These are phyloP conservation scores for Actinomortierella ambigua DNA, from an alignment of 371 early-diverging fungal species.

Conservation along the genomic window DNA sequence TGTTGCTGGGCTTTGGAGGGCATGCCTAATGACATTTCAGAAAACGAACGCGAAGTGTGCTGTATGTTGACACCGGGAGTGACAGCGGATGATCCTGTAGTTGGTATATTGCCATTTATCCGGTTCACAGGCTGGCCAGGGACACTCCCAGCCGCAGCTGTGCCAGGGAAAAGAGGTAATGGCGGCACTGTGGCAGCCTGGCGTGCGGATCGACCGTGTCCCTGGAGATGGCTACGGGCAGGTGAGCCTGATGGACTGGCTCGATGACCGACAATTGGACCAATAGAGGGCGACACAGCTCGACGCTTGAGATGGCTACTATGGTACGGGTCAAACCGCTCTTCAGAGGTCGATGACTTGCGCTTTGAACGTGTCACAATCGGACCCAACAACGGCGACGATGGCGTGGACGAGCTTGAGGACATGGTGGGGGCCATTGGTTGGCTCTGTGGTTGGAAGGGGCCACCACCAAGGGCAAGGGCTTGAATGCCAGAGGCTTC, in stretches of 20 bases:
- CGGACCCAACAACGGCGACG: slow-evolving; percentile 28
- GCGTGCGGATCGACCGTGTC: slow-evolving; percentile 24
- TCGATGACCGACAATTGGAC: slow-evolving; percentile 34
- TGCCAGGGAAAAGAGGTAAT: too few relatives aligned
- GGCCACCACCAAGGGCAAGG: too few relatives aligned
- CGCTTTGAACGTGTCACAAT: slow-evolving; percentile 28
- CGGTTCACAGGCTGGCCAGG: too few relatives aligned
- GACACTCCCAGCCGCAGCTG: too few relatives aligned
- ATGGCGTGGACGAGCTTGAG: slow-evolving; percentile 7
- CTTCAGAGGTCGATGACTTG: slow-evolving; percentile 43
- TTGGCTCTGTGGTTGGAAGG: too few relatives aligned
- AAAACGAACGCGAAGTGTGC: slow-evolving; percentile 41
- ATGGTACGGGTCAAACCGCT: slow-evolving; percentile 41
- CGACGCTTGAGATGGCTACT: slow-evolving; percentile 37
- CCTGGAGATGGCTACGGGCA: slow-evolving; percentile 26
- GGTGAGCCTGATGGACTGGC: slow-evolving; percentile 40
- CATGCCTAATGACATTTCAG: slow-evolving; percentile 31
- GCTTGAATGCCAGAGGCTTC: too few relatives aligned
- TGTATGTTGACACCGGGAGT: slow-evolving; percentile 22
- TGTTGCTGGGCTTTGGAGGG: slow-evolving; percentile 4
- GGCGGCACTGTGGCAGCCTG: too few relatives aligned
- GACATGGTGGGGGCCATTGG: too few relatives aligned
- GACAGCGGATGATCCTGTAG: too few relatives aligned
- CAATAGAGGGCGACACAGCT: slow-evolving; percentile 43
- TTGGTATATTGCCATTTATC: too few relatives aligned